A percentile compares a stretch with the other conserved stretches of the same genome.
Conservation (phyloP, 176 grass and related monocot genomes). For the Areca catechu region DNA sequence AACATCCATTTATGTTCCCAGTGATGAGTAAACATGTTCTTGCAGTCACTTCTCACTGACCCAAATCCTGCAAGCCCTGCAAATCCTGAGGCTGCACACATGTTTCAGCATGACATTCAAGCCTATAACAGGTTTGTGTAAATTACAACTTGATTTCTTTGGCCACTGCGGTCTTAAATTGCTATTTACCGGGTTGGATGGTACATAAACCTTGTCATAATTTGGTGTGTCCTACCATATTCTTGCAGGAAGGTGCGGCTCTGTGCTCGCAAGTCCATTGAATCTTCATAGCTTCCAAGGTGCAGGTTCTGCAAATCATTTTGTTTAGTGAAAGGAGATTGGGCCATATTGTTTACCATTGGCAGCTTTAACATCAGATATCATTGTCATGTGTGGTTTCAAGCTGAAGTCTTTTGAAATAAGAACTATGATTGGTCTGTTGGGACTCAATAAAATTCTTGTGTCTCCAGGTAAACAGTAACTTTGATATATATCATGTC, state of each 20-base stretch:
- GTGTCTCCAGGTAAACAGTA: too few relatives aligned
- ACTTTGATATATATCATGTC: too few relatives aligned
- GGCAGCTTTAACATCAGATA: too few relatives aligned
- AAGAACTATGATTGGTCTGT: too few relatives aligned
- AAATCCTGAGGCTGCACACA: slow-evolving; percentile 27
- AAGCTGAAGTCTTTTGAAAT: too few relatives aligned
- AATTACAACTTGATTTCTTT: not conserved
- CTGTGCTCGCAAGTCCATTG: slow-evolving; percentile 19
- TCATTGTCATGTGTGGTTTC: too few relatives aligned
- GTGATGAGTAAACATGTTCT: too few relatives aligned
- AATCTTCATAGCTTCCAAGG: slow-evolving; percentile 2
- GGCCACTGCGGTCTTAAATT: not conserved
- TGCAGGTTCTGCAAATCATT: too few relatives aligned
- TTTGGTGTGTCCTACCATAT: not conserved
- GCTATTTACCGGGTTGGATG: not conserved
- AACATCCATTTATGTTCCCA: too few relatives aligned
- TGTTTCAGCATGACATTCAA: slow-evolving; percentile 22
- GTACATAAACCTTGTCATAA: not conserved
- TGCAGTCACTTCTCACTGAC: slow-evolving; percentile 24
- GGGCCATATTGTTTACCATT: too few relatives aligned
- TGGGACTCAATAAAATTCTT: too few relatives aligned
- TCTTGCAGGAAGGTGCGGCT: slow-evolving; percentile 19
- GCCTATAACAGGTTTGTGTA: slow-evolving; percentile 22
- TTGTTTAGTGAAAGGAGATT: too few relatives aligned
- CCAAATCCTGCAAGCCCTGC: slow-evolving; percentile 21